A percentile compares a stretch with the other conserved stretches of the same genome.
These are phyloP conservation scores for Chlorella variabilis DNA, from an alignment of 163 green algal genomes.

Conservation along the genomic window DNA sequence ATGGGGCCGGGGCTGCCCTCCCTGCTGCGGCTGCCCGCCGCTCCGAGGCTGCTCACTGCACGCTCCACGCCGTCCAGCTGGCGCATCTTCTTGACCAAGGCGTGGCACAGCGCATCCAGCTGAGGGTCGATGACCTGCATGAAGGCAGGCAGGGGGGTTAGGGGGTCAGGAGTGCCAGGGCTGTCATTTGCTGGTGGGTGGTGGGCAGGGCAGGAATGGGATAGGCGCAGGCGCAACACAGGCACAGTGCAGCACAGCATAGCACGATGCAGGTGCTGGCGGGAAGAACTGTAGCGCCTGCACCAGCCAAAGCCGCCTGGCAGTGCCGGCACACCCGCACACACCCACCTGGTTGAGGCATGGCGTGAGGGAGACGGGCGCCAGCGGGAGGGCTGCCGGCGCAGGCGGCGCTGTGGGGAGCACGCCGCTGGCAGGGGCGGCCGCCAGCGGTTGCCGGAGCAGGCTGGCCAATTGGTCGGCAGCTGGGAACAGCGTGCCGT, in stretches of 20 bases:
- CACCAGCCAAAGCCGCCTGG: too few relatives aligned
- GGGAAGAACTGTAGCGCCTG: too few relatives aligned
- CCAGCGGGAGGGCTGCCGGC: neutral
- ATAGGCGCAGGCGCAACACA: too few relatives aligned
- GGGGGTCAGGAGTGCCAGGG: too few relatives aligned
- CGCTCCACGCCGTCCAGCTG: slow-evolving; percentile 26
- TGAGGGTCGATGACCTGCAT: slow-evolving; percentile 22
- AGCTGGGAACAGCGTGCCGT: neutral
- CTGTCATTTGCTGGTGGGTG: neutral
- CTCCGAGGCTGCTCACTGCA: too few relatives aligned
- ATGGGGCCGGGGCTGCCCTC: neutral
- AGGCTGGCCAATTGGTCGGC: too few relatives aligned
- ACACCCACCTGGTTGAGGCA: slow-evolving; percentile 26
- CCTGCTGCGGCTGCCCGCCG: neutral
- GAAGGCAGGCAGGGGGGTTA: too few relatives aligned
- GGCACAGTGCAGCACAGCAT: too few relatives aligned
- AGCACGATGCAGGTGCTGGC: too few relatives aligned
- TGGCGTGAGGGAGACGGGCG: slow-evolving; percentile 4
- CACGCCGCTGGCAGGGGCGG: neutral
- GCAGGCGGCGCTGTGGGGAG: too few relatives aligned
- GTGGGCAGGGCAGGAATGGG: neutral
- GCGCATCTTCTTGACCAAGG: slow-evolving; percentile 24
- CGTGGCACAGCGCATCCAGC: slow-evolving; percentile 12
- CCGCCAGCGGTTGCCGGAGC: neutral
- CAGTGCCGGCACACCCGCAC: too few relatives aligned